These are phyloP conservation scores for Azolla pinnata DNA, from an alignment of 75 land plant species.

Conservation along the genomic window DNA sequence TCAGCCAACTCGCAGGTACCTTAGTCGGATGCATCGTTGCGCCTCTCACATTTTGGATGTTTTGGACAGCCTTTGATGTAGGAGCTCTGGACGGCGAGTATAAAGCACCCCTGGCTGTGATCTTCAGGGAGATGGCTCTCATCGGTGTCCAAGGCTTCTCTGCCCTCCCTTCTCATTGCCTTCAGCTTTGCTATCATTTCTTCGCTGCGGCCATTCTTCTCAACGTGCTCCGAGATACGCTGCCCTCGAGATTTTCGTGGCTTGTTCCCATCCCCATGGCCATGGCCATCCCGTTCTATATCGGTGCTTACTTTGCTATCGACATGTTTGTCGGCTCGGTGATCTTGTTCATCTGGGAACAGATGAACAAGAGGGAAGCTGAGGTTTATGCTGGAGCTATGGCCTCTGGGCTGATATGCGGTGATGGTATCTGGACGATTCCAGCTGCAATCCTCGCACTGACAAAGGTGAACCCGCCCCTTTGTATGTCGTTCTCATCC, in stretches of 20 bases:
- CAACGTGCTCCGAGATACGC: conserved; percentile 14
- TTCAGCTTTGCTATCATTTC: conserved; percentile 17
- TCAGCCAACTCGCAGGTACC: conserved; percentile 28
- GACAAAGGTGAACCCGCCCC: conserved; percentile 39
- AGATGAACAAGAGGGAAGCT: conserved; percentile 36
- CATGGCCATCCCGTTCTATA: conserved; percentile 58
- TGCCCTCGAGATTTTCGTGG: conserved; percentile 7
- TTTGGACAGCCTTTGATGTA: conserved; percentile 27
- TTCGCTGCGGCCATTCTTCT: conserved; percentile 22
- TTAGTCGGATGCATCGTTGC: conserved; percentile 32
- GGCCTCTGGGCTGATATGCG: conserved; percentile 74
- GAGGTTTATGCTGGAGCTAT: conserved; percentile 41
- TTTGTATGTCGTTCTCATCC: conserved; percentile 58
- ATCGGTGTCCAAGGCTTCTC: conserved; percentile 32
- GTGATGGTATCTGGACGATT: conserved; percentile 66
- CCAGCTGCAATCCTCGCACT: conserved; percentile 52
- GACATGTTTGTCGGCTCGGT: conserved; percentile 59
- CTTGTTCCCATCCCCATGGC: conserved; percentile 72
- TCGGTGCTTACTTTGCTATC: conserved; percentile 55
- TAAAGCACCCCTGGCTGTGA: conserved; percentile 33
- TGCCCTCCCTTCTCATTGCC: conserved; percentile 26
- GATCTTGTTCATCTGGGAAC: conserved; percentile 45
- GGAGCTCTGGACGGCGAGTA: conserved; percentile 16
- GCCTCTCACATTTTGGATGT: conserved; percentile 34
- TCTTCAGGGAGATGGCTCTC: conserved; percentile 30